A percentile compares a stretch with the other conserved stretches of the same genome.
These are phyloP conservation scores for Arthrobotrys sinensis DNA, from an alignment of 2,329 filamentous ascomycete species.

Conservation along the genomic window DNA sequence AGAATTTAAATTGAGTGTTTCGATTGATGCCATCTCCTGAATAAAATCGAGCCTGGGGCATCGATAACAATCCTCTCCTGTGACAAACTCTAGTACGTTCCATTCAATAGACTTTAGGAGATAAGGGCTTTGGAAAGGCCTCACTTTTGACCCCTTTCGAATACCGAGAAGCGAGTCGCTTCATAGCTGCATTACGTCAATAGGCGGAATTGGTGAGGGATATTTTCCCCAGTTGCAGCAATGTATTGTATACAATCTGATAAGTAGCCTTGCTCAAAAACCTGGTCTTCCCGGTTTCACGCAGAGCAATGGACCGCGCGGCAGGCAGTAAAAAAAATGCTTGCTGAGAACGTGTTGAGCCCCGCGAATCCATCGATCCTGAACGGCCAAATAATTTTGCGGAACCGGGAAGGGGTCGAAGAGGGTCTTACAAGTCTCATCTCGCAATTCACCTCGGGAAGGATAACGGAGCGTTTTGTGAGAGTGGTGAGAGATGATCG, in stretches of 20 bases:
- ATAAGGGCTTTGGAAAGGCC: conserved; percentile 17
- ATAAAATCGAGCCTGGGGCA: neutral
- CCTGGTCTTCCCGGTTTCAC: conserved; percentile 54
- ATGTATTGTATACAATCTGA: conserved; percentile 45
- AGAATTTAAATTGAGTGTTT: conserved; percentile 19
- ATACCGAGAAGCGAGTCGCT: conserved; percentile 35
- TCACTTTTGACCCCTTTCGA: conserved; percentile 24
- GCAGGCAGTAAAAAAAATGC: conserved; percentile 11
- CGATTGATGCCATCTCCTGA: conserved; percentile 13
- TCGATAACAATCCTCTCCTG: neutral
- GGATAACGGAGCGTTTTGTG: conserved; percentile 9
- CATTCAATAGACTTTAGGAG: neutral
- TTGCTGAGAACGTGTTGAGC: conserved; percentile 3
- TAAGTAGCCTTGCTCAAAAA: conserved; percentile 27
- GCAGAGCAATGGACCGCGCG: conserved; percentile 43
- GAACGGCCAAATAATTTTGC: conserved; percentile 59
- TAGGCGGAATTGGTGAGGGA: conserved; percentile 54
- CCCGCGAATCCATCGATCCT: conserved; percentile 4
- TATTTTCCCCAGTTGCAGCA: conserved; percentile 38
- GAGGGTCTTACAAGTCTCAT: conserved; percentile 16
- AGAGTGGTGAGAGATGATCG: conserved; percentile 23
- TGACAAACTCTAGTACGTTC: neutral
- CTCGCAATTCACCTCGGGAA: neutral
- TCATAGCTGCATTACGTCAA: conserved; percentile 46
- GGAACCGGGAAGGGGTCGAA: conserved; percentile 25